These are phyloP conservation scores for Uncinocarpus reesii DNA, from an alignment of 2,329 filamentous ascomycete genomes.

Conservation along the genomic window DNA sequence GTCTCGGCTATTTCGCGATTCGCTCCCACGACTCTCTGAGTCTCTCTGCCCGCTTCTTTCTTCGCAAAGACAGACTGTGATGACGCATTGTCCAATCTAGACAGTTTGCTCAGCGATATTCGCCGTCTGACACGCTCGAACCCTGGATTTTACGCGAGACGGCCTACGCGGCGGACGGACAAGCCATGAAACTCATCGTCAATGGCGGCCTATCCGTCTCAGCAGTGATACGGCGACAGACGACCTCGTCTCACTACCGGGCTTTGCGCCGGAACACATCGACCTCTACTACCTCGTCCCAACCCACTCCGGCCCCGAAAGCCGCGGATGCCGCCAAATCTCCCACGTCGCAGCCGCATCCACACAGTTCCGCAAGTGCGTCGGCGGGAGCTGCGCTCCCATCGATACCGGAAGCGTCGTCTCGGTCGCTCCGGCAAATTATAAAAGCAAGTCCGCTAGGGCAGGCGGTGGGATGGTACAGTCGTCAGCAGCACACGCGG, in stretches of 20 bases:
- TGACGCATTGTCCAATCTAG: too few relatives aligned
- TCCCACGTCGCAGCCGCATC: background rate
- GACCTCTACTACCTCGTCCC: background rate
- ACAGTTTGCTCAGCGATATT: too few relatives aligned
- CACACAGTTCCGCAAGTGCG: conserved; percentile 2
- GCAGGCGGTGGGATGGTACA: conserved; percentile 44
- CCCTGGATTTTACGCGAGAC: background rate
- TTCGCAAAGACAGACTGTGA: too few relatives aligned
- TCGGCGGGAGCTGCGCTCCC: background rate
- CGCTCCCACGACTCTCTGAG: too few relatives aligned
- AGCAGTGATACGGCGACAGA: background rate
- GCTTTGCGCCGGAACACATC: conserved; percentile 1
- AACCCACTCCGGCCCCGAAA: background rate
- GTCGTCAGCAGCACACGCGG: conserved; percentile 56
- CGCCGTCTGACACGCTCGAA: background rate
- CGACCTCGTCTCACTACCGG: background rate
- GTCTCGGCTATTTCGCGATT: too few relatives aligned
- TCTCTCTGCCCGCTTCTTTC: too few relatives aligned
- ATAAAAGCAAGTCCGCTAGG: conserved; percentile 21
- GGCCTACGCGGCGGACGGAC: background rate
- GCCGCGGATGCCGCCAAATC: background rate
- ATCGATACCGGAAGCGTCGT: conserved; percentile 6
- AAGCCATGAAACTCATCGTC: conserved; percentile 6
- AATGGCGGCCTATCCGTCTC: conserved; percentile 1
- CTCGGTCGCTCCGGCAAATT: conserved; percentile 3